Evolutionary conservation across 352 stramenopile genomes (phyloP).

Genomic region (Pythium monospermum): DNA sequence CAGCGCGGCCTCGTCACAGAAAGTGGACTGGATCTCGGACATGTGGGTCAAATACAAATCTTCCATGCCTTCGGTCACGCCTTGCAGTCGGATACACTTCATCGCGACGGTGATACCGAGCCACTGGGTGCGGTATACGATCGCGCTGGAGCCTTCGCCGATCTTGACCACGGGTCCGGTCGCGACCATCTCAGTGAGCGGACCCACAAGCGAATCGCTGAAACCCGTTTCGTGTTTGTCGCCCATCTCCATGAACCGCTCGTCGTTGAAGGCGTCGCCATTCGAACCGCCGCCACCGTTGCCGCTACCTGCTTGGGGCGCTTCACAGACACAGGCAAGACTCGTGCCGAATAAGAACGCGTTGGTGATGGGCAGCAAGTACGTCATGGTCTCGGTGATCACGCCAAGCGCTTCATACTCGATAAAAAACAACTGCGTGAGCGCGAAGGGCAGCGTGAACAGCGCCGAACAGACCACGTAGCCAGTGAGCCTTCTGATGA

Average conservation of each 20-base stretch:
- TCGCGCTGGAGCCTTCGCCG: constrained; percentile 53
- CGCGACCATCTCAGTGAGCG: constrained; percentile 52
- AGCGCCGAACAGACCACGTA: constrained; percentile 46
- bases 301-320: not conserved
- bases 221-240: constrained; percentile 4
- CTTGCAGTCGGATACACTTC: constrained; percentile 59
- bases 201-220: constrained; percentile 22
- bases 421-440: constrained; percentile 32
- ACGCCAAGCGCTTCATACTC: constrained; percentile 28
- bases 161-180: constrained; percentile 61
- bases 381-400: constrained; percentile 50
- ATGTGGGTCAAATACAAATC: constrained; percentile 69
- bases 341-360: constrained; percentile 63
- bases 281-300: not conserved
- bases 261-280: constrained; percentile 10
- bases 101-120: constrained; percentile 73
- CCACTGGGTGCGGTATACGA: constrained; percentile 67
- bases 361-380: constrained; percentile 53
- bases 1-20: constrained; percentile 62
- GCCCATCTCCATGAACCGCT: constrained; percentile 7
- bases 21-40: constrained; percentile 51
- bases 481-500: constrained; percentile 46
- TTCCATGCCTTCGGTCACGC: constrained; percentile 32
- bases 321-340: constrained; percentile 33
- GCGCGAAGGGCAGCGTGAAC: constrained; percentile 48